Evolutionary conservation across 2,329 filamentous ascomycete genomes (phyloP).

Genomic region (Thermoascus crustaceus): DNA sequence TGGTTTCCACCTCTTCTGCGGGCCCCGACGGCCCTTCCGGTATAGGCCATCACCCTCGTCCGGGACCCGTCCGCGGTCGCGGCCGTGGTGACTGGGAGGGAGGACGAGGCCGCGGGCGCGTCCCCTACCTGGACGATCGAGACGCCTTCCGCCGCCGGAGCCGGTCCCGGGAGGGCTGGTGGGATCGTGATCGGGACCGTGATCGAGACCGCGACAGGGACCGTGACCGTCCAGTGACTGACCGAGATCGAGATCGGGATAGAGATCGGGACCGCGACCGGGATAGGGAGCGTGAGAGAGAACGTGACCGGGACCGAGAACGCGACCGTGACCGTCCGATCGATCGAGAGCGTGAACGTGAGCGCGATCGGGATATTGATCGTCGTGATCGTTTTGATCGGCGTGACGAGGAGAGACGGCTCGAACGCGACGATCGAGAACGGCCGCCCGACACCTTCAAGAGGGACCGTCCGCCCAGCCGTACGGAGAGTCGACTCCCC

Average conservation of each 20-base stretch:
- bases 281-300: slow-evolving; percentile 23
- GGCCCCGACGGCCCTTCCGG: slow-evolving; percentile 29
- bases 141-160: slow-evolving; percentile 37
- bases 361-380: slow-evolving; percentile 26
- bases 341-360: slow-evolving; percentile 24
- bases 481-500: slow-evolving; percentile 21
- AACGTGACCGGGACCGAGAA: slow-evolving; percentile 14
- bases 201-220: slow-evolving; percentile 24
- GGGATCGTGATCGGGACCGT: slow-evolving; percentile 24
- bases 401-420: slow-evolving; percentile 25
- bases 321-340: slow-evolving; percentile 23
- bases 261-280: slow-evolving; percentile 29
- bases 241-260: slow-evolving; percentile 25
- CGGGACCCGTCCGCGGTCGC: slow-evolving; percentile 33
- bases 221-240: slow-evolving; percentile 23
- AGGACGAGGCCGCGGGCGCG: slow-evolving; percentile 36
- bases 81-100: slow-evolving; percentile 37
- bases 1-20: slow-evolving; percentile 29
- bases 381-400: slow-evolving; percentile 27
- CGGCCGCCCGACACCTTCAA: slow-evolving; percentile 30
- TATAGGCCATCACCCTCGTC: slow-evolving; percentile 25
- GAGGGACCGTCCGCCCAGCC: slow-evolving; percentile 31
- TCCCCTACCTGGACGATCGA: slow-evolving; percentile 33
- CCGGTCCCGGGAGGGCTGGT: slow-evolving; percentile 37
- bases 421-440: slow-evolving; percentile 23